Evolutionary conservation across 2,329 filamentous ascomycete species (phyloP), one percentile per base, ranked within the genome.

Genomic region (Fusarium albosuccineum): DNA sequence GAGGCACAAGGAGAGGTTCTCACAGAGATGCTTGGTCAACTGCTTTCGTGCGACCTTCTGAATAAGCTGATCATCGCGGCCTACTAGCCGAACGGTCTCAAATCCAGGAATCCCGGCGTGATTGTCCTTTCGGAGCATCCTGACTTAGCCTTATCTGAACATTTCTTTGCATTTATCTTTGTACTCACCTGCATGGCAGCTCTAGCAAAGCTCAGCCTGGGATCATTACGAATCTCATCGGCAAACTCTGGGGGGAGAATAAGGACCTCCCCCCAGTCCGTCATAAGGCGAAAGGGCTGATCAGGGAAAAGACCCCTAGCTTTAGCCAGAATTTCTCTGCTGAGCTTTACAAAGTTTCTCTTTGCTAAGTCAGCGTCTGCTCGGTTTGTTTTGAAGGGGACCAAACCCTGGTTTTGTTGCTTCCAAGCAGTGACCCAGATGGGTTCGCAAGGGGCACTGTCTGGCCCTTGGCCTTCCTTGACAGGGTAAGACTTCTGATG

Each of bases 201-300:
- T n/a, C 22, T 53, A 5, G 48, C 34, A 30, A 58, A 58, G 10
- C 55, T 58, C 2, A 53, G 4, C 2, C 55, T 17, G 0, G 9
- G 11, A 4, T 58, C 55, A 22, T 58, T 52, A 9, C 55, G 39
- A 14, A 58, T 58, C 7, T 58, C 55, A 8, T 58, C 55, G 6
- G 55, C 55, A 26, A 58, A 58, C 0, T 26, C 10, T 0, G 55
- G 48, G 0, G 55, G 55, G 8, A 58, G 55, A 1, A 58, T 53
- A 11, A 58, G 33, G 9, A 58, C 17, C 17, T 58, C 55, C 0
- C 55, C 55, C 55, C 55, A 58, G 5, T 58, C 55, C 1, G 55
- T 58, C 0, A 58, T 37, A 2, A 58, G 5, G 2, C 55, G 27
- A 9, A 58, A 58, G 1, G 55, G 55, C 5, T 58, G 30, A 6